phyloP scores from a whole-genome alignment of 1,284 basidiomycete genomes.

The Hortiboletus rubellus region DNA sequence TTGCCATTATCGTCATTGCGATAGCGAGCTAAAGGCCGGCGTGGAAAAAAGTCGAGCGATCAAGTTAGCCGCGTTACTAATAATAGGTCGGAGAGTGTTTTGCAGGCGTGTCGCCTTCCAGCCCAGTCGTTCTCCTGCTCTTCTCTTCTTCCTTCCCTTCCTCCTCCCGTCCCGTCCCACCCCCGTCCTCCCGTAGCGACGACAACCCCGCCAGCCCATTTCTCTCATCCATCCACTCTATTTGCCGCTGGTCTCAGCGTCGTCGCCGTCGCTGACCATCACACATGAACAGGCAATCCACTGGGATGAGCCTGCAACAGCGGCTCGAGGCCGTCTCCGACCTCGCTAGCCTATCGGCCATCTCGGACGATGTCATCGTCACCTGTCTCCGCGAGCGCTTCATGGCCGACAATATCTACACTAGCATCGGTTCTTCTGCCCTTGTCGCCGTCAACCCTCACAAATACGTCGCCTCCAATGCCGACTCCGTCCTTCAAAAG shows the following conservation, averaged over 20 bases:
- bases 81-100: slow-evolving; percentile 16
- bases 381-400: slow-evolving; percentile 85
- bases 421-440: slow-evolving; percentile 65
- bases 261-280: neutral
- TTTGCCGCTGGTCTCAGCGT: neutral
- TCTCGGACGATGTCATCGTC: slow-evolving; percentile 78
- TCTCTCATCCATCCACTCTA: slow-evolving; percentile 4
- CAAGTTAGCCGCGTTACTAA: slow-evolving; percentile 26
- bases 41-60: slow-evolving; percentile 19
- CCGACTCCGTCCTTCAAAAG: slow-evolving; percentile 79
- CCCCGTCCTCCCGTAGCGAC: neutral
- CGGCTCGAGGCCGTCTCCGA: slow-evolving; percentile 67
- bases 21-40: slow-evolving; percentile 4
- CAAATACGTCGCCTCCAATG: slow-evolving; percentile 79
- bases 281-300: slow-evolving; percentile 38
- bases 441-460: slow-evolving; percentile 88
- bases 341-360: slow-evolving; percentile 57
- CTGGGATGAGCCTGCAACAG: slow-evolving; percentile 53
- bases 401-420: slow-evolving; percentile 82
- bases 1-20: neutral
- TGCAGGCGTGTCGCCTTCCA: slow-evolving; percentile 17
- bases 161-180: too few species aligned
- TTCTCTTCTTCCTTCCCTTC: neutral
- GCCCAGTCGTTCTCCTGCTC: slow-evolving; percentile 22
- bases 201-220: neutral